Evolutionary conservation across 441 rosid species (phyloP).

Genomic region (Aquilaria agallochum): DNA sequence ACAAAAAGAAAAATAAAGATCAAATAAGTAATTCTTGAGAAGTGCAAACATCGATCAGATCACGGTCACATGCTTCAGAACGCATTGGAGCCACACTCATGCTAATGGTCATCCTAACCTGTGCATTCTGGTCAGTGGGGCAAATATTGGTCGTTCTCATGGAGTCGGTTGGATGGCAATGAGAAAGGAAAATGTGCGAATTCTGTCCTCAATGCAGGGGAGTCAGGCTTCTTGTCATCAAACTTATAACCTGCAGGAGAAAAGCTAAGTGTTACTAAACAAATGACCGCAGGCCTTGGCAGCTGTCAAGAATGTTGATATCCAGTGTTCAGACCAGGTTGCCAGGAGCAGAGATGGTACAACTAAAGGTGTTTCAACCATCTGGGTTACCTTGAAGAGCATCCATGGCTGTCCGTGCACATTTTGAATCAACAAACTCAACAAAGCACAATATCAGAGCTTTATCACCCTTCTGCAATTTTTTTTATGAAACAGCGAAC

Average conservation of each 20-base stretch:
- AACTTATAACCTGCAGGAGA: slow-evolving; percentile 45
- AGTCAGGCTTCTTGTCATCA: slow-evolving; percentile 47
- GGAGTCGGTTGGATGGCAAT: slow-evolving; percentile 22
- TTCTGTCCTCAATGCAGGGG: slow-evolving; percentile 35
- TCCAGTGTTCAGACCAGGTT: too few relatives aligned
- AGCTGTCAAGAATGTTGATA: not conserved
- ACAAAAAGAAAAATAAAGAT: too few relatives aligned
- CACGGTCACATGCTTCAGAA: too few relatives aligned
- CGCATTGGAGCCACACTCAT: not conserved
- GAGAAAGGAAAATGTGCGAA: slow-evolving; percentile 49
- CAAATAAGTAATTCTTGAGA: too few relatives aligned
- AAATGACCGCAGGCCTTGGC: slow-evolving; percentile 5
- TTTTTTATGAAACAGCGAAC: slow-evolving; percentile 5
- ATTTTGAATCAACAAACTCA: slow-evolving; percentile 43
- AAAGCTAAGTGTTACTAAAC: slow-evolving; percentile 10
- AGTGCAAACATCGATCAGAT: too few relatives aligned
- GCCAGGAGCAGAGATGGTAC: too few relatives aligned
- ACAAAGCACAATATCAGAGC: slow-evolving; percentile 56
- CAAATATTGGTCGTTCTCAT: slow-evolving; percentile 10
- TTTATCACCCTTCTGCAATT: slow-evolving; percentile 41
- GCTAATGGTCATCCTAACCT: not conserved
- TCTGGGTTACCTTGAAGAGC: slow-evolving; percentile 50
- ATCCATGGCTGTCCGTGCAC: slow-evolving; percentile 48
- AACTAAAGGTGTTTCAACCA: too few relatives aligned
- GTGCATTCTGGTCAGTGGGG: slow-evolving; percentile 4